Evolutionary conservation across 208 protist genomes (phyloP).

Genomic region (Kentomonas sorsogonicus): DNA sequence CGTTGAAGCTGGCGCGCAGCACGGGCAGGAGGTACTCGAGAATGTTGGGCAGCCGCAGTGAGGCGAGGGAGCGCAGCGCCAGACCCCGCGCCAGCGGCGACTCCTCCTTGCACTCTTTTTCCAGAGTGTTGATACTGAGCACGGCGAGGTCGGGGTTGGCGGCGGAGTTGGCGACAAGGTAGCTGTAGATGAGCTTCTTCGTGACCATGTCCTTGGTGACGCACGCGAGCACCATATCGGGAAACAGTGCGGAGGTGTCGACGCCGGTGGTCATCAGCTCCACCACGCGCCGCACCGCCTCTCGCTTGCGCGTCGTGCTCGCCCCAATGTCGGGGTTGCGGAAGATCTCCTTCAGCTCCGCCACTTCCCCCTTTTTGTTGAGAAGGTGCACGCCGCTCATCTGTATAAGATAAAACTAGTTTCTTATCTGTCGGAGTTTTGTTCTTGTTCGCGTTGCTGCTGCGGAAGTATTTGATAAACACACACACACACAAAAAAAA

Average conservation of each 20-base stretch:
- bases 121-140: constrained; percentile 94
- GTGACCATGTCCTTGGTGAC: constrained; percentile 92
- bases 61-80: constrained; percentile 91
- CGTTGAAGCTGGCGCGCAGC: constrained; percentile 65
- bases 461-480: background rate
- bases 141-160: constrained; percentile 90
- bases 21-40: constrained; percentile 81
- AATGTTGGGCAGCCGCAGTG: constrained; percentile 55
- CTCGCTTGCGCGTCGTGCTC: constrained; percentile 45
- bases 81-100: constrained; percentile 94
- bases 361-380: constrained; percentile 25
- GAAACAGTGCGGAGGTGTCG: constrained; percentile 91
- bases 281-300: constrained; percentile 88
- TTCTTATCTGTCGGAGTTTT: constrained; percentile 1
- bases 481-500: constrained; percentile 9
- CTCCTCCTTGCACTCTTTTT: constrained; percentile 90
- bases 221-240: constrained; percentile 87
- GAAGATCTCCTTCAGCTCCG: constrained; percentile 31
- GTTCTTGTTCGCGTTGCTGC: constrained; percentile 1
- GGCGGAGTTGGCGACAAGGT: constrained; percentile 90
- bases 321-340: constrained; percentile 31
- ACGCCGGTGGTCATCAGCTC: constrained; percentile 96
- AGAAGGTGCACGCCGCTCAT: background rate
- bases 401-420: background rate
- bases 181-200: constrained; percentile 98